phyloP scores from a whole-genome alignment of 75 land plant genomes.

The Chamaecyparis obtusa region DNA sequence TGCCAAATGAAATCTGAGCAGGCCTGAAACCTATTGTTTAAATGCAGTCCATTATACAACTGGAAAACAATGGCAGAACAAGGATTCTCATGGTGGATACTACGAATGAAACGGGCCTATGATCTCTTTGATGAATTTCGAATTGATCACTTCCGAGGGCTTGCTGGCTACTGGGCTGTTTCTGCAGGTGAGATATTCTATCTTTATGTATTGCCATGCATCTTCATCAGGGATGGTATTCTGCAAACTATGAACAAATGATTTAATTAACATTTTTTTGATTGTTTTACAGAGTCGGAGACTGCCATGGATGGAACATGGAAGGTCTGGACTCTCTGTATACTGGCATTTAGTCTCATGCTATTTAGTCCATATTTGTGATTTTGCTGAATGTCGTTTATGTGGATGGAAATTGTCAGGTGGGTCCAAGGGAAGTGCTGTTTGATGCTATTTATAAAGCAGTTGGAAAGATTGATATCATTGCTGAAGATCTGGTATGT shows the following conservation, averaged over 20 bases:
- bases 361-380: not conserved
- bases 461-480: conserved; percentile 81
- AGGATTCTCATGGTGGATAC: conserved; percentile 88
- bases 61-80: conserved; percentile 91
- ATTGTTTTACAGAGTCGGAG: conserved; percentile 54
- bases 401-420: conserved; percentile 38
- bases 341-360: not conserved
- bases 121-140: conserved; percentile 93
- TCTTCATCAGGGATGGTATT: not conserved
- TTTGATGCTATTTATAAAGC: conserved; percentile 81
- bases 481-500: conserved; percentile 92
- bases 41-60: conserved; percentile 82
- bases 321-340: conserved; percentile 60
- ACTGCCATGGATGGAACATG: conserved; percentile 74
- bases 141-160: conserved; percentile 94
- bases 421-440: conserved; percentile 77
- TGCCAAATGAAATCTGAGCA: not conserved
- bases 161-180: conserved; percentile 97
- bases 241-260: conserved; percentile 6
- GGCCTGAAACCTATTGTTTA: not conserved
- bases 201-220: not conserved
- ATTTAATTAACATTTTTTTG: conserved; percentile 5
- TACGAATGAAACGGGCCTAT: conserved; percentile 70
- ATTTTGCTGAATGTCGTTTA: not conserved
- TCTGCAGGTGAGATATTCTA: conserved; percentile 56